Conservation (phyloP, 352 stramenopile genomes). For the Phytophthora pini region DNA sequence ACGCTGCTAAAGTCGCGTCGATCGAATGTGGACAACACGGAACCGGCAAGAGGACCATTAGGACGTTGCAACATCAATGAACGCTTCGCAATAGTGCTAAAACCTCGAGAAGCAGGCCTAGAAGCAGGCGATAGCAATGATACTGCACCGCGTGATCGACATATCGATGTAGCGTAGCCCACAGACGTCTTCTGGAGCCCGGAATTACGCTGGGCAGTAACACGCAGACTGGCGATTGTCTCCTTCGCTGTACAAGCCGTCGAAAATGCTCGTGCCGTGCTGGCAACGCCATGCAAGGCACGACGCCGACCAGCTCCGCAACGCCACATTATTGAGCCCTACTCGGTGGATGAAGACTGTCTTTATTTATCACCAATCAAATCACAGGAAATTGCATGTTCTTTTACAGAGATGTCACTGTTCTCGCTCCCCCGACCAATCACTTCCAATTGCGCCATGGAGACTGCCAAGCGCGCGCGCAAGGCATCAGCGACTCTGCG, state of each 20-base stretch:
- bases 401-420: slow-evolving; percentile 52
- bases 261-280: slow-evolving; percentile 5
- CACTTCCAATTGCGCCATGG: slow-evolving; percentile 28
- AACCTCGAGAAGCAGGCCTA: slow-evolving; percentile 1
- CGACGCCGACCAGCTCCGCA: slow-evolving; percentile 35
- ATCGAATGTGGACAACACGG: slow-evolving; percentile 1
- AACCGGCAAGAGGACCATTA: slow-evolving; percentile 1
- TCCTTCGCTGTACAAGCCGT: background rate
- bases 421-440: slow-evolving; percentile 41
- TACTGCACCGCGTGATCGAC: background rate
- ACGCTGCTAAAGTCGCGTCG: slow-evolving; percentile 50
- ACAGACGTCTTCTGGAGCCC: slow-evolving; percentile 1
- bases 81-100: background rate
- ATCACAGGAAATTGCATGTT: background rate
- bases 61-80: slow-evolving; percentile 1
- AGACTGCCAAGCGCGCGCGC: slow-evolving; percentile 30
- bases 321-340: slow-evolving; percentile 31
- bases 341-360: slow-evolving; percentile 13
- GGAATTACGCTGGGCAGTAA: slow-evolving; percentile 2
- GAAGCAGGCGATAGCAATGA: slow-evolving; percentile 8
- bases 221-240: background rate
- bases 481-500: slow-evolving; percentile 12
- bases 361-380: slow-evolving; percentile 22
- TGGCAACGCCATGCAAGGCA: slow-evolving; percentile 33
- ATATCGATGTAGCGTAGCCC: slow-evolving; percentile 4